Conservation (phyloP, 78 protist genomes). For the Dictyostelium brefeldianum region DNA sequence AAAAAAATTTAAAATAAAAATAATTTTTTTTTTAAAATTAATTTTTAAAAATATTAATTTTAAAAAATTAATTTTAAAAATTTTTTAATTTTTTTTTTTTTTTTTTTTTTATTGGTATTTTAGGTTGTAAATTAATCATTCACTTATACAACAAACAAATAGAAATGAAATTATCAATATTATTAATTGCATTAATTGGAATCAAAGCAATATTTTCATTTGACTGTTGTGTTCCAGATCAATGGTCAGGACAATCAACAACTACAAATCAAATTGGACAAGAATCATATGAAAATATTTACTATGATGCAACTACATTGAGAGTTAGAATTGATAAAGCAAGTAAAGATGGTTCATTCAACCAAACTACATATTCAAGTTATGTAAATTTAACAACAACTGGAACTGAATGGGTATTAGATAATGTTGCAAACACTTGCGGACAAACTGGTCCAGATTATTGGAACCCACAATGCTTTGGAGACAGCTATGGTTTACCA, state of each 20-base stretch:
- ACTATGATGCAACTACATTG: neutral
- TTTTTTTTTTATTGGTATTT: too few relatives aligned
- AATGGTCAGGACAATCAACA: constrained; percentile 21
- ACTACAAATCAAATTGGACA: neutral
- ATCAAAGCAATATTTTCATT: neutral
- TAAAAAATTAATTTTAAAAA: too few relatives aligned
- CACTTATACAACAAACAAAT: too few relatives aligned
- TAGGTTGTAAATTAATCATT: too few relatives aligned
- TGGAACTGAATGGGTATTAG: constrained; percentile 57
- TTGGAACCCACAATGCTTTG: constrained; percentile 38
- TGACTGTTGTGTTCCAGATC: constrained; percentile 23
- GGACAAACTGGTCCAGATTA: constrained; percentile 56
- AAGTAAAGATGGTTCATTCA: constrained; percentile 5
- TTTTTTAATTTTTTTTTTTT: too few relatives aligned
- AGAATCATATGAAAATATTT: neutral
- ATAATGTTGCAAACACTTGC: neutral
- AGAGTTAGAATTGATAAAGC: constrained; percentile 32
- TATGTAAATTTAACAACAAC: neutral
- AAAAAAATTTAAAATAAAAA: too few relatives aligned
- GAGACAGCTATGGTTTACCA: constrained; percentile 5
- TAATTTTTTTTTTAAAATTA: too few relatives aligned
- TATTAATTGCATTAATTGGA: neutral
- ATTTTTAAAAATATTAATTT: too few relatives aligned
- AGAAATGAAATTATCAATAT: neutral
- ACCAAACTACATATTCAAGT: constrained; percentile 34